phyloP scores from a whole-genome alignment of 768 basidiomycete genomes.

The Lentinula edodes region DNA sequence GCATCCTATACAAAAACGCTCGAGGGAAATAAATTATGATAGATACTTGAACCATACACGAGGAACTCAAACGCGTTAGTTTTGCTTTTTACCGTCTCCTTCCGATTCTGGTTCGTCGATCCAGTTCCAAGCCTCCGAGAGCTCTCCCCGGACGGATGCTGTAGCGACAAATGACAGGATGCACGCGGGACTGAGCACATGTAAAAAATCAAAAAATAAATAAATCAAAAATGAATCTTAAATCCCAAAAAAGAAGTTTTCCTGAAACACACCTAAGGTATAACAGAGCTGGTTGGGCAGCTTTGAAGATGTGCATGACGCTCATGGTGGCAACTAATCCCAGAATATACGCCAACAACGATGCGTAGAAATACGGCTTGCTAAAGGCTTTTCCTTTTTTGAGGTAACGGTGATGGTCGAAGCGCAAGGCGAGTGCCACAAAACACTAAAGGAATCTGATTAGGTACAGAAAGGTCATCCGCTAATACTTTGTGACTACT shows the following conservation, averaged over 20 bases:
- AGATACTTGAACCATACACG: neutral
- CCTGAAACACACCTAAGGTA: slow-evolving; percentile 67
- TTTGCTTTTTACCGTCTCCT: slow-evolving; percentile 9
- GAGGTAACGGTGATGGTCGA: slow-evolving; percentile 54
- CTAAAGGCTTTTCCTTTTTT: slow-evolving; percentile 25
- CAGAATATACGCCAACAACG: slow-evolving; percentile 63
- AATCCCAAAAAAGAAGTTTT: neutral
- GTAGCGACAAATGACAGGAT: slow-evolving; percentile 63
- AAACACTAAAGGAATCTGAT: slow-evolving; percentile 29
- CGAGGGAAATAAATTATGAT: neutral
- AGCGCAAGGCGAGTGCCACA: slow-evolving; percentile 81
- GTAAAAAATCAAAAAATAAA: neutral
- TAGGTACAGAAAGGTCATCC: slow-evolving; percentile 8
- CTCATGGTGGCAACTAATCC: slow-evolving; percentile 75
- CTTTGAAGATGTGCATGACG: slow-evolving; percentile 75
- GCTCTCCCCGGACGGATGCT: slow-evolving; percentile 59
- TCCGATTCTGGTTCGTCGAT: slow-evolving; percentile 43
- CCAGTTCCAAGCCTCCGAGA: slow-evolving; percentile 69
- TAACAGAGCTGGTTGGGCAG: slow-evolving; percentile 87
- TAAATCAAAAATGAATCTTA: neutral
- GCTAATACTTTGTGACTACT: neutral
- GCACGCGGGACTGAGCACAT: slow-evolving; percentile 60
- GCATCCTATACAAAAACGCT: no score
- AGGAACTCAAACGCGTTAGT: neutral
- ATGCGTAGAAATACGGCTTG: slow-evolving; percentile 74